Percentiles rank a stretch among this genome's conserved stretches.
Conservation (phyloP, 1,139 yeast genomes). For the Taphrina pruni region DNA sequence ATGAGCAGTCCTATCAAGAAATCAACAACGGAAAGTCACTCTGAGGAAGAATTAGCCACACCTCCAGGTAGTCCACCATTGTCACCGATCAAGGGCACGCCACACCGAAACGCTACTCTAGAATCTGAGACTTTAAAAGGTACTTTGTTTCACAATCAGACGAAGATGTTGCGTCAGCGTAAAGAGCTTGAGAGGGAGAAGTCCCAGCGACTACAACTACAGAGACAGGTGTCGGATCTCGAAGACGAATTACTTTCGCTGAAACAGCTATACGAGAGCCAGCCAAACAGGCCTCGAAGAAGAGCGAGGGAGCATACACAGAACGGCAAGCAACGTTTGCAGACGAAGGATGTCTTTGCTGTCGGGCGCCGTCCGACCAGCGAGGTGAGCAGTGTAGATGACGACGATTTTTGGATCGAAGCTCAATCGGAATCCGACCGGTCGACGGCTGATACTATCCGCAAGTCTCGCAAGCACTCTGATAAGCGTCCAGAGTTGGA, state of each 20-base stretch:
- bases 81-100: slow-evolving; percentile 57
- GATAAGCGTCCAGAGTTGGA: background rate
- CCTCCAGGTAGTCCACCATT: slow-evolving; percentile 51
- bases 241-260: slow-evolving; percentile 46
- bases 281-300: slow-evolving; percentile 19
- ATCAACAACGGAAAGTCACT: slow-evolving; percentile 44
- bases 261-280: slow-evolving; percentile 26
- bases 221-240: slow-evolving; percentile 48
- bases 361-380: slow-evolving; percentile 11
- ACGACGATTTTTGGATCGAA: slow-evolving; percentile 17
- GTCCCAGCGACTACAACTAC: slow-evolving; percentile 52
- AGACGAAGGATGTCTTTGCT: background rate
- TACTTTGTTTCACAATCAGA: slow-evolving; percentile 69
- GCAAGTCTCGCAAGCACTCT: background rate
- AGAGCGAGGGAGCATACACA: background rate
- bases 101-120: slow-evolving; percentile 61
- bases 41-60: slow-evolving; percentile 44
- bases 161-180: slow-evolving; percentile 51
- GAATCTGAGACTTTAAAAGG: slow-evolving; percentile 73
- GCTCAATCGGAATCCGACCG: background rate
- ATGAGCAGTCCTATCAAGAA: slow-evolving; percentile 29
- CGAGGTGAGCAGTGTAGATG: slow-evolving; percentile 43
- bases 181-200: slow-evolving; percentile 51
- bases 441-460: background rate
- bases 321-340: slow-evolving; percentile 2